These are phyloP conservation scores for Magnolia officinalis DNA, from an alignment of 164 flowering plant genomes.

Conservation along the genomic window DNA sequence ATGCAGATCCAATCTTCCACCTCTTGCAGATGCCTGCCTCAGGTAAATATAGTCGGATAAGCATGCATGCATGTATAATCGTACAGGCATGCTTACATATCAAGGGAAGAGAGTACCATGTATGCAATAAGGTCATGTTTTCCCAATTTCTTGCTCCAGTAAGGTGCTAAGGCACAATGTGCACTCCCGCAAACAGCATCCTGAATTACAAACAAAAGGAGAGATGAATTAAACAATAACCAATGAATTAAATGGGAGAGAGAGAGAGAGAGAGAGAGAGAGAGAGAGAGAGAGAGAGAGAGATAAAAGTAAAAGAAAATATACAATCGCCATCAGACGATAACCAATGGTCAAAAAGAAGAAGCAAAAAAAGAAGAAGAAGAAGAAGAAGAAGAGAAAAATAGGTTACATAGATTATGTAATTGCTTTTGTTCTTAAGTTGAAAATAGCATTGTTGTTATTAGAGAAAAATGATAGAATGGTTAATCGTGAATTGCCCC, in stretches of 20 bases:
- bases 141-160: slow-evolving; percentile 73
- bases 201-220: slow-evolving; percentile 28
- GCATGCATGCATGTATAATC: neutral
- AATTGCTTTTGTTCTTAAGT: no score
- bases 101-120: slow-evolving; percentile 29
- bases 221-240: neutral
- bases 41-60: neutral
- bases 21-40: slow-evolving; percentile 70
- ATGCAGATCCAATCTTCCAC: slow-evolving; percentile 60
- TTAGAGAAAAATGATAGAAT: no score
- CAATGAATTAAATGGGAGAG: neutral
- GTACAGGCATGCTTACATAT: neutral
- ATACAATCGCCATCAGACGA: no score
- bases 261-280: no score
- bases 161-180: slow-evolving; percentile 68
- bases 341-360: no score
- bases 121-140: slow-evolving; percentile 60
- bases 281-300: no score
- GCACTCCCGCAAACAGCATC: slow-evolving; percentile 89
- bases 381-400: no score
- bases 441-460: no score
- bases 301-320: no score
- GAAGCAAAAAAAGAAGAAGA: no score
- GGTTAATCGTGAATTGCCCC: no score
- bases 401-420: no score